Conservation (phyloP, 306 rosid genomes). For the Alnus glutinosa region DNA sequence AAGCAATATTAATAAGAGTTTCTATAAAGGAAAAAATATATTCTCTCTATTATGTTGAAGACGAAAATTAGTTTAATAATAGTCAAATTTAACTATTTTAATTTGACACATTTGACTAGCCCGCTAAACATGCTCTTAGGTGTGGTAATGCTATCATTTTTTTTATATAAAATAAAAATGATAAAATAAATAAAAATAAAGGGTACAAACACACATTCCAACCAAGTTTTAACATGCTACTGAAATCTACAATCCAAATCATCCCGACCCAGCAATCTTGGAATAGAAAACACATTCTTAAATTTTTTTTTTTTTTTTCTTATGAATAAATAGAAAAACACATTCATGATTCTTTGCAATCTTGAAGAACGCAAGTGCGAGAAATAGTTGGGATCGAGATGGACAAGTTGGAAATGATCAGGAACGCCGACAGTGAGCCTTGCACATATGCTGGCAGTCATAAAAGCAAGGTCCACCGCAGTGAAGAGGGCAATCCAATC, state of each 20-base stretch:
- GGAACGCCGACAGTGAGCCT: conserved; percentile 65
- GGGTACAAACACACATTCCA: not conserved
- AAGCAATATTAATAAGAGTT: too few species aligned
- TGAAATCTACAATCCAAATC: not conserved
- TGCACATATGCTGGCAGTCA: conserved; percentile 85
- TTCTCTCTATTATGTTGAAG: too few species aligned
- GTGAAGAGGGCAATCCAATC: conserved; percentile 85
- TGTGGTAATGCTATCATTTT: too few species aligned
- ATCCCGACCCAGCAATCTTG: not conserved
- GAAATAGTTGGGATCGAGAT: not conserved
- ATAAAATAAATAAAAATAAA: not conserved
- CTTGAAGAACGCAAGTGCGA: not conserved
- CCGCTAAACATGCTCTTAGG: too few species aligned
- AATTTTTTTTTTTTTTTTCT: too few species aligned
- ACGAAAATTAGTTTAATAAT: too few species aligned
- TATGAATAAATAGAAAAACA: not conserved
- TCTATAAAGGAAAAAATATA: too few species aligned
- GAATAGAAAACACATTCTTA: not conserved
- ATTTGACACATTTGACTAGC: too few species aligned
- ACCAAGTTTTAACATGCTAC: not conserved
- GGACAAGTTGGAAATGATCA: not conserved
- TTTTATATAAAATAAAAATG: too few species aligned
- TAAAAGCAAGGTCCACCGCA: conserved; percentile 87
- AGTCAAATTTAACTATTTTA: too few species aligned
- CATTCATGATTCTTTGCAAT: too few species aligned